phyloP scores from a whole-genome alignment of 495 filamentous ascomycete genomes.

The Lentithecium fluviatile region DNA sequence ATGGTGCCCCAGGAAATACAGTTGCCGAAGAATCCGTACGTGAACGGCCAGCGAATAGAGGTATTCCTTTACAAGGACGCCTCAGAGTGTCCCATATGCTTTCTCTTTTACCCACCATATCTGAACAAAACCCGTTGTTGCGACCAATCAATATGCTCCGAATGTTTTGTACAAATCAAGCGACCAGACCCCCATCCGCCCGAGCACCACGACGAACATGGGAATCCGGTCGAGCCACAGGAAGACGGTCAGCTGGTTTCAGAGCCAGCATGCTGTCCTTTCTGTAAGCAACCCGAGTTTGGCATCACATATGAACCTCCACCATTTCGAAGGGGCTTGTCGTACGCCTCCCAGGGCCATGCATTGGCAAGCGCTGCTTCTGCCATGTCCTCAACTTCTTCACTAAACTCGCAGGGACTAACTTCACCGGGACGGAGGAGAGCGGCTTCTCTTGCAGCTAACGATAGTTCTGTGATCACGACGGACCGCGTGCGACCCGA shows the following conservation, averaged over 20 bases:
- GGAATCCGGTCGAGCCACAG: conserved; percentile 36
- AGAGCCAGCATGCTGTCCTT: conserved; percentile 90
- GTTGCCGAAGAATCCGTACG: conserved; percentile 77
- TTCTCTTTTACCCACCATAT: conserved; percentile 92
- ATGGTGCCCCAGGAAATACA: conserved; percentile 73
- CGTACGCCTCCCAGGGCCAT: conserved; percentile 59
- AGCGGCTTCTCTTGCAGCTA: conserved; percentile 79
- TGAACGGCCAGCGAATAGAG: conserved; percentile 89
- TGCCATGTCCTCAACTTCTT: conserved; percentile 71
- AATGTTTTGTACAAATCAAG: conserved; percentile 99
- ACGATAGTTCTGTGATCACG: conserved; percentile 76
- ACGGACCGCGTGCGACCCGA: conserved; percentile 91
- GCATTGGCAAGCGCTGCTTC: conserved; percentile 56
- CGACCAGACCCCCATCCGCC: conserved; percentile 93
- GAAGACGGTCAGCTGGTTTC: conserved; percentile 73
- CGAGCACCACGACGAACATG: conserved; percentile 66
- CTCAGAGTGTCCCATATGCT: conserved; percentile 92
- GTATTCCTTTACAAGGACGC: conserved; percentile 90
- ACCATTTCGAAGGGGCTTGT: conserved; percentile 79
- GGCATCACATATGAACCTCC: conserved; percentile 89
- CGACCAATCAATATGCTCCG: conserved; percentile 95
- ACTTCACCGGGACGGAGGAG: conserved; percentile 57
- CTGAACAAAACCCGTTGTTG: conserved; percentile 95
- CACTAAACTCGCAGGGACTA: conserved; percentile 51
- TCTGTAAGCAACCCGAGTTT: conserved; percentile 92